phyloP scores from a whole-genome alignment of 371 early-diverging fungal genomes.

The Haplosporangium sp. region DNA sequence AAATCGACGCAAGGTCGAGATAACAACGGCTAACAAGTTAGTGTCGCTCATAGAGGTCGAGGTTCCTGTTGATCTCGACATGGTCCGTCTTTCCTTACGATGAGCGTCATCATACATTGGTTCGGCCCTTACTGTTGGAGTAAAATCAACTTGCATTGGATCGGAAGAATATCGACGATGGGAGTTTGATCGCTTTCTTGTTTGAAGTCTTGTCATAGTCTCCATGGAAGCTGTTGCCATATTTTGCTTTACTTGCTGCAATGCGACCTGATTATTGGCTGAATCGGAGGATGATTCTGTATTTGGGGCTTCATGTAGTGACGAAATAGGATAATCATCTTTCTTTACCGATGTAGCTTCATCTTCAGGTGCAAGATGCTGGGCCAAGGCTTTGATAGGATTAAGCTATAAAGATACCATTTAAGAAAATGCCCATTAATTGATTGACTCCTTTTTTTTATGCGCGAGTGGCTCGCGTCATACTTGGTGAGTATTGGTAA shows the following conservation, averaged over 20 bases:
- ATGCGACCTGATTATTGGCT: background rate
- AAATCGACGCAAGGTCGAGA: constrained; percentile 46
- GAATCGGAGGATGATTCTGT: background rate
- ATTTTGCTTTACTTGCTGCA: constrained; percentile 28
- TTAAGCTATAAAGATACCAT: constrained; percentile 7
- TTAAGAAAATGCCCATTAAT: background rate
- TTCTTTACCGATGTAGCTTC: background rate
- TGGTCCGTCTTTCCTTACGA: constrained; percentile 10
- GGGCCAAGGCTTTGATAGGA: constrained; percentile 33
- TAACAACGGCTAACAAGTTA: constrained; percentile 32
- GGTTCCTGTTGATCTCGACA: constrained; percentile 34
- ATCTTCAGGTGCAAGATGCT: constrained; percentile 11
- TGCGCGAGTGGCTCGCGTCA: constrained; percentile 2
- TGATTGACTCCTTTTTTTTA: background rate
- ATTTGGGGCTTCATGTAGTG: background rate
- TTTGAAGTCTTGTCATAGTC: constrained; percentile 35
- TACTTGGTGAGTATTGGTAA: background rate
- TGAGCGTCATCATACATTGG: background rate
- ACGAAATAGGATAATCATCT: background rate
- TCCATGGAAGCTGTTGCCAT: constrained; percentile 37
- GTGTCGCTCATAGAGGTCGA: constrained; percentile 27
- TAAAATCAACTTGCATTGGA: constrained; percentile 43
- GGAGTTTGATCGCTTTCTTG: constrained; percentile 26
- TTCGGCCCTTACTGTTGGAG: constrained; percentile 17
- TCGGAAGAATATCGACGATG: constrained; percentile 21